Conservation (phyloP, 805 yeast species). For the Sugiyamaella valdiviana region DNA sequence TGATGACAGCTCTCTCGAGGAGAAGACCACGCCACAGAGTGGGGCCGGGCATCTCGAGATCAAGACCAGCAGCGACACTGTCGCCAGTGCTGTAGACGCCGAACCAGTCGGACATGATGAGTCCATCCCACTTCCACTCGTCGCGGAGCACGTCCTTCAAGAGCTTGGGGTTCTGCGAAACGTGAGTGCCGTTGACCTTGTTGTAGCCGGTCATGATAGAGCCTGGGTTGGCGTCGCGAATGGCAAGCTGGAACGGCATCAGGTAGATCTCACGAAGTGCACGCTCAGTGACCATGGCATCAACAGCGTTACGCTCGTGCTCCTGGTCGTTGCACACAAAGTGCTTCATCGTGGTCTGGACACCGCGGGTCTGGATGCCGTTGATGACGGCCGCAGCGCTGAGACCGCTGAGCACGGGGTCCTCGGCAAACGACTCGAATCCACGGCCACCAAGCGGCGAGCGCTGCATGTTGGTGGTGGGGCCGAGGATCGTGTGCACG, state of each 20-base stretch:
- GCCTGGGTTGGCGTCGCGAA: conserved; percentile 46
- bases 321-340: conserved; percentile 60
- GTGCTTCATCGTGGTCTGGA: conserved; percentile 57
- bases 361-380: conserved; percentile 48
- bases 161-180: conserved; percentile 40
- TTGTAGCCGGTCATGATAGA: conserved; percentile 60
- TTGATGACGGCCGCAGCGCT: conserved; percentile 44
- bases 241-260: conserved; percentile 56
- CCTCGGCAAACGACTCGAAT: conserved; percentile 58
- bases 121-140: conserved; percentile 55
- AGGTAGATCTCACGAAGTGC: conserved; percentile 62
- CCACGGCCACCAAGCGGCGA: conserved; percentile 58
- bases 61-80: conserved; percentile 50
- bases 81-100: conserved; percentile 47
- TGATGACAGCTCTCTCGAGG: conserved; percentile 38
- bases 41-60: conserved; percentile 65
- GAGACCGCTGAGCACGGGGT: conserved; percentile 46
- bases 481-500: conserved; percentile 46
- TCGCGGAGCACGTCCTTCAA: conserved; percentile 43
- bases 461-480: conserved; percentile 49
- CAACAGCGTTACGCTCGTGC: conserved; percentile 44
- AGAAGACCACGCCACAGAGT: conserved; percentile 40
- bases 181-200: conserved; percentile 57
- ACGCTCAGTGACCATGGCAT: conserved; percentile 48
- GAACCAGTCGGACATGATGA: conserved; percentile 59